Conservation (phyloP, 192 early-diverging fungal species). For the Martensiomyces pterosporus region DNA sequence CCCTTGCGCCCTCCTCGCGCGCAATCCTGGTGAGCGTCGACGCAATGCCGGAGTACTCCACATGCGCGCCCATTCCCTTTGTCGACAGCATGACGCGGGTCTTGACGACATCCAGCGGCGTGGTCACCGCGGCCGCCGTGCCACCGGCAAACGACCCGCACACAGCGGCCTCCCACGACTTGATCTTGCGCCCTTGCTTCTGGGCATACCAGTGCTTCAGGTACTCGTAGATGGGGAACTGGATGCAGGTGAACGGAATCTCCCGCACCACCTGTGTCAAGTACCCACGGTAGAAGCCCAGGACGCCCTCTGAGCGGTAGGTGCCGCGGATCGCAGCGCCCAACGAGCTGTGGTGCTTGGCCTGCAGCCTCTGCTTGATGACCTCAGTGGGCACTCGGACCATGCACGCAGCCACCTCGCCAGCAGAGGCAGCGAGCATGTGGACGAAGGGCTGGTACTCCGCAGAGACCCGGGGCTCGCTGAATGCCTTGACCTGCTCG, state of each 20-base stretch:
- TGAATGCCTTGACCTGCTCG: constrained; percentile 67
- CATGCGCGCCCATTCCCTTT: constrained; percentile 27
- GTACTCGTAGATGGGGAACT: constrained; percentile 93
- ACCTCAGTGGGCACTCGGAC: constrained; percentile 95
- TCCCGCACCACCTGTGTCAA: constrained; percentile 89
- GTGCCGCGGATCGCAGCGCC: constrained; percentile 62
- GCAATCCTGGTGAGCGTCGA: constrained; percentile 70
- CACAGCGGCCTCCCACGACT: constrained; percentile 79
- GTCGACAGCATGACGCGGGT: constrained; percentile 94
- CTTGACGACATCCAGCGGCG: constrained; percentile 94
- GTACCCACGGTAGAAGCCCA: constrained; percentile 92
- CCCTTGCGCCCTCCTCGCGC: constrained; percentile 69
- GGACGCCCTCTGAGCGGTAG: constrained; percentile 62
- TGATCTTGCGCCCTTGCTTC: constrained; percentile 47
- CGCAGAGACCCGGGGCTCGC: constrained; percentile 9
- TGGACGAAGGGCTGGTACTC: constrained; percentile 66
- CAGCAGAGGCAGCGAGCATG: constrained; percentile 84
- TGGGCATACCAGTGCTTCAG: constrained; percentile 63
- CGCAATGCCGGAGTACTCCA: constrained; percentile 64
- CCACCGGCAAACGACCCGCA: constrained; percentile 89
- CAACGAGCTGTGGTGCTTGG: constrained; percentile 67
- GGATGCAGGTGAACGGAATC: constrained; percentile 95
- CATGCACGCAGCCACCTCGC: constrained; percentile 89
- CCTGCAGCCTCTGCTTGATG: constrained; percentile 94
- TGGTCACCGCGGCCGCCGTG: constrained; percentile 83